Base-by-base conservation (phyloP, 2,329 filamentous ascomycete genomes). In the Zymoseptoria passerinii region DNA sequence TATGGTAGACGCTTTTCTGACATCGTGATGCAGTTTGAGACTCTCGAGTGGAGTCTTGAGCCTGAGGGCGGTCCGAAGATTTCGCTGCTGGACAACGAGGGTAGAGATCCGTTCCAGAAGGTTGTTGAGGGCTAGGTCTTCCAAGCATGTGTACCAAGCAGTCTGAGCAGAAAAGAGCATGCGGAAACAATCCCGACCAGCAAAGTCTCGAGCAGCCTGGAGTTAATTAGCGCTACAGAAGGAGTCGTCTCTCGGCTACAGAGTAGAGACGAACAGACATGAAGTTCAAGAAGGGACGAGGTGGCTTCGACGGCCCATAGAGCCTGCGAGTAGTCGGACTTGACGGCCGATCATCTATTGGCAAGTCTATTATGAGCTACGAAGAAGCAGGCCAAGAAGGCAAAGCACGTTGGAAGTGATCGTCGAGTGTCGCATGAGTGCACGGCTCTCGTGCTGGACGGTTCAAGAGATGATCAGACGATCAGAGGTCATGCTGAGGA, bases 1-100 rank as follows among this genome's bases (percentile, higher is more conserved):
- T 54, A 53, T 52, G 54, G 13, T 59, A 40, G n/a, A 19, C 56
- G 0, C 51, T 28, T 57, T 44, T 10, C 35, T 44, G 35, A 44
- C 35, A 6, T 44, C 6, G 35, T 44, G 35, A 44, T 44, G 35
- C 66, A 86, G 78, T 97, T 96, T 74, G 86, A 90, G 77, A 99
- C 94, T 40, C 83, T 86, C 58, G 89, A 92, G 78, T 99, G 92
- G 92, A 94, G 87, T 70, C 77, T 99, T 67, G 84, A 86, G 72
- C 84, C 83, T 62, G 79, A 81, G 61, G 82, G 84, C 68, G 83
- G 83, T 49, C 78, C 78, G 54, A 83, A 87, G 64, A 81, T 96
- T 64, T 87, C 95, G 70, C 75, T 99, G 72, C 79, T 96, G 62
- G 84, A 89, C 66, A 83, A 81, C 4, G 78, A 76, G 50, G 71